Conservation (phyloP, 2,329 filamentous ascomycete genomes). For the Esteya vermicola region DNA sequence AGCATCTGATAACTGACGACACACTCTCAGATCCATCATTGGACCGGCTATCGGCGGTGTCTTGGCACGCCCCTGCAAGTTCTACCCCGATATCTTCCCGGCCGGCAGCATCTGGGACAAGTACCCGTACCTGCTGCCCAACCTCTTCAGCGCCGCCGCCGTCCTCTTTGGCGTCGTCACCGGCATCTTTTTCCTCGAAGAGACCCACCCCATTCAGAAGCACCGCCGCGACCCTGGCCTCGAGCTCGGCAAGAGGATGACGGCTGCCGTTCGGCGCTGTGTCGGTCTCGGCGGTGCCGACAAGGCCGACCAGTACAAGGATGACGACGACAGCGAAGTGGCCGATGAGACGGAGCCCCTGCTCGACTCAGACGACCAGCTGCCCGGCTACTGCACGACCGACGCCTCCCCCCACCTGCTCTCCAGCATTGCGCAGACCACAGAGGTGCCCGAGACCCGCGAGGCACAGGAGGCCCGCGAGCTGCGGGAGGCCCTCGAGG, state of each 20-base stretch:
- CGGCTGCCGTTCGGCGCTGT: slow-evolving; percentile 26
- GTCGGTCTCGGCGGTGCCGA: slow-evolving; percentile 4
- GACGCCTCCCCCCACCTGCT: slow-evolving; percentile 21
- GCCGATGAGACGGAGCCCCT: slow-evolving; percentile 44
- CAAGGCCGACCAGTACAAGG: slow-evolving; percentile 19
- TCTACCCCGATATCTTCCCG: slow-evolving; percentile 61
- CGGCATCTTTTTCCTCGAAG: slow-evolving; percentile 78
- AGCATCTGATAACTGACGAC: too few species aligned
- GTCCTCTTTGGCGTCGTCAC: slow-evolving; percentile 62
- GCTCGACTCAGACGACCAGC: slow-evolving; percentile 43
- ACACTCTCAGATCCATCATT: slow-evolving; percentile 79
- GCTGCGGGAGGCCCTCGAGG: slow-evolving; percentile 18
- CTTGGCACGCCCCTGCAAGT: slow-evolving; percentile 72
- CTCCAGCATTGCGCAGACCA: slow-evolving; percentile 9
- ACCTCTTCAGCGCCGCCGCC: slow-evolving; percentile 74
- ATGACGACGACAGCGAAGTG: slow-evolving; percentile 11
- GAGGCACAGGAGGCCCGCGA: too few species aligned
- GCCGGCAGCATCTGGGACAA: slow-evolving; percentile 65
- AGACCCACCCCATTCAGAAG: slow-evolving; percentile 80
- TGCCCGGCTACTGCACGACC: slow-evolving; percentile 54
- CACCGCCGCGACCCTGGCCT: slow-evolving; percentile 59
- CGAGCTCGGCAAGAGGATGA: slow-evolving; percentile 61
- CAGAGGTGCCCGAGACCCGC: too few species aligned
- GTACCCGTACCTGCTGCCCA: slow-evolving; percentile 84
- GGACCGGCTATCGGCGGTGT: slow-evolving; percentile 85